Percentiles rank a stretch among this genome's conserved stretches.
These are phyloP conservation scores for Graphiopsis chlorocephala DNA, from an alignment of 2,329 filamentous ascomycete species.

Conservation along the genomic window DNA sequence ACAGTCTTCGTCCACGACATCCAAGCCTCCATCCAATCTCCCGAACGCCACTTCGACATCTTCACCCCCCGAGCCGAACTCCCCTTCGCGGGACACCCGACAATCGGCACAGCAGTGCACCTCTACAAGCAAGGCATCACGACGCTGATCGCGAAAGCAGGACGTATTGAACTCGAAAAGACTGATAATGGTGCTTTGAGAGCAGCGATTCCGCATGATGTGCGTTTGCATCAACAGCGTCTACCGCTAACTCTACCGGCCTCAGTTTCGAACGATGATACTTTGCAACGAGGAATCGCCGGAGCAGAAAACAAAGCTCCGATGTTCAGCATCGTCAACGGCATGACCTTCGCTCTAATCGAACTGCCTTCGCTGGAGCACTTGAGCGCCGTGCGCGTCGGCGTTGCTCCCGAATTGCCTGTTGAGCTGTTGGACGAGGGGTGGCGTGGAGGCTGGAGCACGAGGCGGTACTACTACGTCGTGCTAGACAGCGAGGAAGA, in stretches of 20 bases:
- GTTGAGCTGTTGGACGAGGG: background rate
- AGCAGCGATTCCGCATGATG: conserved; percentile 65
- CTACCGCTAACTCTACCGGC: background rate
- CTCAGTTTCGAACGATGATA: background rate
- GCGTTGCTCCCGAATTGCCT: background rate
- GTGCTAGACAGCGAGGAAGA: conserved; percentile 15
- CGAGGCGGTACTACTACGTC: background rate
- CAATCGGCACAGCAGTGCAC: conserved; percentile 51
- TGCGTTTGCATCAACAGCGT: conserved; percentile 55
- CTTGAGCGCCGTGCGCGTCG: background rate
- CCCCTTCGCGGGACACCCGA: conserved; percentile 58
- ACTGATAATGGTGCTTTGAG: conserved; percentile 42
- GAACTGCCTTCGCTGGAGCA: background rate
- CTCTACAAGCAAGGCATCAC: background rate
- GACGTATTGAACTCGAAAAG: conserved; percentile 40
- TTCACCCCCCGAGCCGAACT: conserved; percentile 52
- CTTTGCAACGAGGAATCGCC: background rate
- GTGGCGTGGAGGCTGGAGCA: background rate
- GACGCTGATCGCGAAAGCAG: conserved; percentile 36
- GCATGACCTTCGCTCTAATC: background rate
- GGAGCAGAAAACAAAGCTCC: background rate
- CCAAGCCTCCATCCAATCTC: background rate
- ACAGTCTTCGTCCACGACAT: conserved; percentile 50
- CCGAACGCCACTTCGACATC: conserved; percentile 35
- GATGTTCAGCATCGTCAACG: conserved; percentile 1